These are phyloP conservation scores for Taphrina wiesneri DNA, from an alignment of 1,139 yeast genomes.

Conservation along the genomic window DNA sequence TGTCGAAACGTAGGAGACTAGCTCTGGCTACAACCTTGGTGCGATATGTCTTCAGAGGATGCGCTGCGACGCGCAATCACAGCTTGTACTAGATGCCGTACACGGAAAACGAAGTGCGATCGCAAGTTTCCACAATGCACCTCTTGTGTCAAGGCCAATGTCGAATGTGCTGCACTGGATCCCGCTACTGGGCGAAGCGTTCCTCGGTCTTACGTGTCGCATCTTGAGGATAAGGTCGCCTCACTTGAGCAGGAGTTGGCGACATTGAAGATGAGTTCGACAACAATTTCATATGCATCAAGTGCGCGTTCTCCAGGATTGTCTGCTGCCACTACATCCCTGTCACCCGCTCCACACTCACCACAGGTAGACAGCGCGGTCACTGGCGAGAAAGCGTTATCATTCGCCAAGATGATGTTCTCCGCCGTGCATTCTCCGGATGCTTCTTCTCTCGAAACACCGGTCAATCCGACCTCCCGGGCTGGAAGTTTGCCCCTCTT, in stretches of 20 bases:
- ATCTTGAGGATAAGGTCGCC: conserved; percentile 66
- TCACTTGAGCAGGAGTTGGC: conserved; percentile 56
- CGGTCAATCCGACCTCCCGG: conserved; percentile 40
- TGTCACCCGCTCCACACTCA: conserved; percentile 71
- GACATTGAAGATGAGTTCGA: conserved; percentile 48
- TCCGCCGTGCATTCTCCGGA: conserved; percentile 40
- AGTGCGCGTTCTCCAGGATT: conserved; percentile 47
- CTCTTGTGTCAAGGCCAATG: conserved; percentile 31
- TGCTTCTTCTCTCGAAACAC: conserved; percentile 41
- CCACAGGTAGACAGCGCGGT: conserved; percentile 62
- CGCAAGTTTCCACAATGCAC: conserved; percentile 74
- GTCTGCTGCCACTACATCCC: conserved; percentile 65
- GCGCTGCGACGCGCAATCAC: conserved; percentile 25
- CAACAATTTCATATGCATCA: conserved; percentile 41
- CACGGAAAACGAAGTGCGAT: conserved; percentile 79
- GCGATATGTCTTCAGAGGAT: neutral
- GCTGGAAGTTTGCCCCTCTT: conserved; percentile 70
- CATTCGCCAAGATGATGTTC: conserved; percentile 34
- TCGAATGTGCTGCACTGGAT: conserved; percentile 70
- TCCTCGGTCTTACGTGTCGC: conserved; percentile 72
- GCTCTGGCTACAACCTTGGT: neutral
- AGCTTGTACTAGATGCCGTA: conserved; percentile 81
- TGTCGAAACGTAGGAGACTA: neutral
- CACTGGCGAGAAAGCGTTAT: conserved; percentile 36
- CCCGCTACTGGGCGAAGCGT: conserved; percentile 85